Base-by-base conservation (phyloP, 495 filamentous ascomycete genomes). In the Annulohypoxylon stygium region DNA sequence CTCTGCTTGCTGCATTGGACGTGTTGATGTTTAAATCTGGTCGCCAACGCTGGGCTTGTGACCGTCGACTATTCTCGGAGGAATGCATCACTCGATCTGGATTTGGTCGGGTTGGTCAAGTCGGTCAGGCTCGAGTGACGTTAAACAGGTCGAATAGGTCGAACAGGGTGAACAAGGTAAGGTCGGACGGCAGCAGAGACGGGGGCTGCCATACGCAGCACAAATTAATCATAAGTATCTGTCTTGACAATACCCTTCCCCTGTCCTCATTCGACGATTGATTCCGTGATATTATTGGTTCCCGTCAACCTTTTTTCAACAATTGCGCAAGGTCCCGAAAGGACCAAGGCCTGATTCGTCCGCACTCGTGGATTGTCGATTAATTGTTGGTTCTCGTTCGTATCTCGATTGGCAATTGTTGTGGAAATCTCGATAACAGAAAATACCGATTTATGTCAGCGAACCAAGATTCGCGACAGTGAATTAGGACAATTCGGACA, bases 21-120 rank as follows among this genome's bases (percentile, higher is more conserved):
- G 72, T 77, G 9, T 76, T 78, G 30, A 79, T 69, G 61, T 78
- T 79, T 59, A 77, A 64, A 57, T 81, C 79, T 9, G 79, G 77
- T 0, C 72, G 74, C 8, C 75, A 73, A 30, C 73, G 74, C 64
- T 76, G 78, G 39, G 57, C 45, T 9, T 47, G 43, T 18, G 48
- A 25, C 34, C 74, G 63, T 78, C 77, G 77, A 64, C 51, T 69
- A 59, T 79, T 78, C 43, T 79, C 78, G 26, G 75, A 68, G 50
- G 78, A 72, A 59, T 80, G 74, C 78, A 80, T 80, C 64, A 62
- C 50, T 50, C 36, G 67, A 23, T 37, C 36, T 68, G 53, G 43
- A 66, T 71, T 70, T 47, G 43, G 43, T 47, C 43, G 16, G n/a
- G 43, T 47, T 47, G 43, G 43, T 47, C 43, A 47, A 47, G 43